These are phyloP conservation scores for Penicillium hordei DNA, from an alignment of 2,329 filamentous ascomycete species.

Conservation along the genomic window DNA sequence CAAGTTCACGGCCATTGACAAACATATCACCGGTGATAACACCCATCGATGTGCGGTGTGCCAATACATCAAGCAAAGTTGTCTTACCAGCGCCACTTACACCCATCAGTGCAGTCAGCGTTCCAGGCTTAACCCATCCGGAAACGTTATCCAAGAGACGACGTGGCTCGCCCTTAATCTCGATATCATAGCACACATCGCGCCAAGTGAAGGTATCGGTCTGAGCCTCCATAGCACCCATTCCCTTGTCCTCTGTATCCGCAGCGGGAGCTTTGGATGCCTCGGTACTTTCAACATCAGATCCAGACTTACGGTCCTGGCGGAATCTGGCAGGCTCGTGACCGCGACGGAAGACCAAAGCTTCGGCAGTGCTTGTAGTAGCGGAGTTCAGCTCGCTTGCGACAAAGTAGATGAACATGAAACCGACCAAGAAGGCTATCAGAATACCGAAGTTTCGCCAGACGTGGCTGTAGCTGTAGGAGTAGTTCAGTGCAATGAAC, in stretches of 20 bases:
- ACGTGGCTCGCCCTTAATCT: constrained; percentile 71
- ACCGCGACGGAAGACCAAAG: constrained; percentile 70
- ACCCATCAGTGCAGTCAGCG: constrained; percentile 84
- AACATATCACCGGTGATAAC: constrained; percentile 83
- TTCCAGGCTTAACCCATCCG: constrained; percentile 91
- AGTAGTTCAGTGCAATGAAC: constrained; percentile 56
- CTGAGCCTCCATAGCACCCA: constrained; percentile 54
- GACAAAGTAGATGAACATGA: constrained; percentile 61
- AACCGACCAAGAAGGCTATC: constrained; percentile 61
- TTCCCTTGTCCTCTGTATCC: constrained; percentile 3
- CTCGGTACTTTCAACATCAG: constrained; percentile 50
- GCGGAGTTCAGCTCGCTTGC: constrained; percentile 49
- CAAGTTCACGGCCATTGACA: constrained; percentile 68
- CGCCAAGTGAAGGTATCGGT: constrained; percentile 80
- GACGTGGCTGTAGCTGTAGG: constrained; percentile 58
- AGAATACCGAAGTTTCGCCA: constrained; percentile 72
- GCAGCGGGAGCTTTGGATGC: background rate
- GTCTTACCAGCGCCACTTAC: constrained; percentile 89
- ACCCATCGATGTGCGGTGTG: constrained; percentile 80
- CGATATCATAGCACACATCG: constrained; percentile 74
- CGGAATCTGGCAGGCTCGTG: constrained; percentile 21
- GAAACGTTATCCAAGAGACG: constrained; percentile 80
- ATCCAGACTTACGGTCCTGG: constrained; percentile 2
- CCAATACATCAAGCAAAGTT: constrained; percentile 80
- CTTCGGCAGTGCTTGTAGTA: constrained; percentile 72